These are phyloP conservation scores for Mitragyna speciosa DNA, from an alignment of 257 asterid species.

Conservation along the genomic window DNA sequence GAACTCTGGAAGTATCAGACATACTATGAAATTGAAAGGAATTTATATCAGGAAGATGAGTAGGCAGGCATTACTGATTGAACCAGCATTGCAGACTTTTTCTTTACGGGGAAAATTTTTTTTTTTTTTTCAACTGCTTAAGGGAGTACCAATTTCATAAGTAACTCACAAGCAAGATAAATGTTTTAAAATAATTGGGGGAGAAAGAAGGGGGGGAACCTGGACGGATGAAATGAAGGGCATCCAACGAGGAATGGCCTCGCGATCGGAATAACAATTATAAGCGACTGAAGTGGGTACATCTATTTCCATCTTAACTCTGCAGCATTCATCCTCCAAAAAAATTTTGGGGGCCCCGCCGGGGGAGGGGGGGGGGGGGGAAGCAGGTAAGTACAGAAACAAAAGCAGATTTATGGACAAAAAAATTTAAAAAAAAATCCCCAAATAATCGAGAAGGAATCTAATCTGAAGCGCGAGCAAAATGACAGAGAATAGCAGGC, in stretches of 20 bases:
- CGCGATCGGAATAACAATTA: slow-evolving; percentile 80
- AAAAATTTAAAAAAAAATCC: no score
- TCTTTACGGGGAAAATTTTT: no score
- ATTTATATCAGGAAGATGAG: background rate
- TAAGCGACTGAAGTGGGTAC: slow-evolving; percentile 90
- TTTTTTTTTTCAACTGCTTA: no score
- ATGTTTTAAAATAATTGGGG: no score
- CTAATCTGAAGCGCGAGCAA: background rate
- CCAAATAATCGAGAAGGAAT: no score
- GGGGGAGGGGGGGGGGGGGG: no score
- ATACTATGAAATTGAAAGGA: background rate
- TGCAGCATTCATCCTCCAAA: slow-evolving; percentile 31
- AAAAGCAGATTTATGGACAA: background rate
- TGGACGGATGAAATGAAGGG: slow-evolving; percentile 89
- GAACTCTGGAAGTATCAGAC: background rate
- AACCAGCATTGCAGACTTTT: no score
- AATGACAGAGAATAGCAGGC: background rate
- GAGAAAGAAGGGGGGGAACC: slow-evolving; percentile 31
- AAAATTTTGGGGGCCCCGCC: no score
- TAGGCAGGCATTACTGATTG: no score
- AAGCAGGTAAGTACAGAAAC: background rate
- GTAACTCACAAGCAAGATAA: background rate
- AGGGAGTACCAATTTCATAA: no score
- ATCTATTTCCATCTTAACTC: slow-evolving; percentile 79
- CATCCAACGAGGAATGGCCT: slow-evolving; percentile 94